Evolutionary conservation across 2,329 filamentous ascomycete genomes (phyloP), one percentile per base, ranked within the genome.

Genomic region (Macrophomina phaseolina): DNA sequence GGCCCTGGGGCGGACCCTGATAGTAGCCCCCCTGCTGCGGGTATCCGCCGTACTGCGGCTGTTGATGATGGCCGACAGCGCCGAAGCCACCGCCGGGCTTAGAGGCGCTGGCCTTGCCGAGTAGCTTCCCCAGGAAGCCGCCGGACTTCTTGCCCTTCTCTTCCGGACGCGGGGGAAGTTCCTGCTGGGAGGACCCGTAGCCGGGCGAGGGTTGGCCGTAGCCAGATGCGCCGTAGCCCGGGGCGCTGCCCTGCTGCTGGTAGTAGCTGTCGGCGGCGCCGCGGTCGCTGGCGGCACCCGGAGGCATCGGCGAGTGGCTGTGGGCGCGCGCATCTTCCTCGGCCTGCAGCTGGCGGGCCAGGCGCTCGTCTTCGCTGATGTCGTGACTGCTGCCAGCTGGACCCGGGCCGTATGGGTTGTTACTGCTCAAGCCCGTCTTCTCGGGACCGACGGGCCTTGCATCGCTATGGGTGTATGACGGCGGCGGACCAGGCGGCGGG

Each of bases 321-420:
- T 71, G 75, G 16, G 84, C 84, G 52, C 87, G 86, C 5, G 88
- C 87, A 70, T 97, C 86, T 78, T 97, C 93, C 78, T 97, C 91
- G 52, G 91, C 91, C 77, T 97, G 94, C 49, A 97, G 82, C 74
- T 89, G 87, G 48, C 91, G 86, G 7, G 94, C 93, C 9, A 94
- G 82, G 32, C 85, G 85, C 67, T 91, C 92, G 75, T 96, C 93
- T 55, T 90, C 89, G 67, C 86, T 86, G 36, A 83, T 76, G 64
- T 78, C 75, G 51, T 70, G 48, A 2, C 68, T 38, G 18, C 68
- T 60, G 30, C 53, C 36, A 11, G 18, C 69, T 34, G 23, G 62
- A 55, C 69, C 67, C 7, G 71, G 73, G 40, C 85, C 82, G 80
- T 91, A 94, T 1, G 91, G 91, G 74, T 94, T 94, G 75, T 95